phyloP scores from a whole-genome alignment of 331 rosid genomes.

The Phaseolus coccineus region DNA sequence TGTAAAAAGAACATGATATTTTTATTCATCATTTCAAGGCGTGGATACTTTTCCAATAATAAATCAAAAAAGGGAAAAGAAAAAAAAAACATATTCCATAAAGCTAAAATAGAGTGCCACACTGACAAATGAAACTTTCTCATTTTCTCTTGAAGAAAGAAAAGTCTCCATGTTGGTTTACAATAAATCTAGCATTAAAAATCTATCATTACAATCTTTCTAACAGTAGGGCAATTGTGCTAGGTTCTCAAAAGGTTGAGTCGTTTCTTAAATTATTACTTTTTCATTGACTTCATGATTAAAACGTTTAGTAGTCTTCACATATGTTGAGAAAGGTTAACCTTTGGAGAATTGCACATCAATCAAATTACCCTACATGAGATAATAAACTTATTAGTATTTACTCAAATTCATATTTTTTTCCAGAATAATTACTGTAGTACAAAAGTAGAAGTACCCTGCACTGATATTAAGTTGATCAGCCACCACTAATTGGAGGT shows the following conservation, averaged over 20 bases:
- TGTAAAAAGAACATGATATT: background rate
- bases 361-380: slow-evolving; percentile 11
- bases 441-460: background rate
- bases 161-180: background rate
- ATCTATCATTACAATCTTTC: background rate
- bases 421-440: slow-evolving; percentile 4
- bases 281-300: slow-evolving; percentile 1
- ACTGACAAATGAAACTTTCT: background rate
- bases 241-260: slow-evolving; percentile 15
- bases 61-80: background rate
- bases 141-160: background rate
- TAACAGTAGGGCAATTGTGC: background rate
- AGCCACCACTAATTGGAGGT: slow-evolving; percentile 94
- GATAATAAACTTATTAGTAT: background rate
- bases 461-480: slow-evolving; percentile 20
- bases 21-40: slow-evolving; percentile 1
- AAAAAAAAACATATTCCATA: background rate
- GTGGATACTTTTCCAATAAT: background rate
- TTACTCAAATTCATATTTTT: slow-evolving; percentile 22
- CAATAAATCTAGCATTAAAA: background rate
- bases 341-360: slow-evolving; percentile 9
- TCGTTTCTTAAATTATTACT: background rate
- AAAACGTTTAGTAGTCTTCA: background rate
- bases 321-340: slow-evolving; percentile 27
- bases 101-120: background rate